Evolutionary conservation across 352 stramenopile species (phyloP), one percentile per base, ranked within the genome.

Genomic region (Globisporangium recalcitrans): DNA sequence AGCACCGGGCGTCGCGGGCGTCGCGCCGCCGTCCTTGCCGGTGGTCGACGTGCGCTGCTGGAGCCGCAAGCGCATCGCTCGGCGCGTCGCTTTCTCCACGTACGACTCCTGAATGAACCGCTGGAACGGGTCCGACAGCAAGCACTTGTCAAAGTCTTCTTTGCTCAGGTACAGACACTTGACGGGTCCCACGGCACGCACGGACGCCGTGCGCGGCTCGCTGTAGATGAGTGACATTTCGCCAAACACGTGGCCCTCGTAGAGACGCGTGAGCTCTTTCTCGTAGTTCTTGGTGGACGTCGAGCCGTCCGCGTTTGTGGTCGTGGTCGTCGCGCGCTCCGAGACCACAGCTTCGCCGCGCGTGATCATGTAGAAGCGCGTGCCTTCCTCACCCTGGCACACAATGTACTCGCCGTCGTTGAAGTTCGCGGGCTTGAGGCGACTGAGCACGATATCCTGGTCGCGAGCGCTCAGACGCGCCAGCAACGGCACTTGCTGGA

Each of bases 361-460:
- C 31, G 86, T 95, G 63, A 96, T 96, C 76, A 96, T 94, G 55
- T 96, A 96, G 42, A 96, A 96, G 29, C 85, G 79, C 49, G 77
- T 87, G 24, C 88, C 87, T 75, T 94, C 80, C 19, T 96, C 87
- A 58, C 88, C 88, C 62, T 96, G 86, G n/a, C 77, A 82, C 21
- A 96, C 85, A 71, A 96, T 95, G 67, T 88, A 94, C 55, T 96
- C 88, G 8, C 87, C 87, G 52, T 94, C 80, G 26, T 71, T 87
- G 34, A 95, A 95, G 58, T 93, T 93, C 29, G 85, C 73, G 14
- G 88, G 85, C 63, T 87, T 77, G 53, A 96, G 77, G 13, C 84
- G 81, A 40, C 81, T 90, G 0, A 95, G 75, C 29, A 95, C 83
- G 26, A 86, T 82, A 64, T 95, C 86, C 40, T 95, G 86, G 58